Percentiles rank a stretch among this genome's conserved stretches.
These are phyloP conservation scores for Vitis rupestris DNA, from an alignment of 164 flowering plant genomes.

Conservation along the genomic window DNA sequence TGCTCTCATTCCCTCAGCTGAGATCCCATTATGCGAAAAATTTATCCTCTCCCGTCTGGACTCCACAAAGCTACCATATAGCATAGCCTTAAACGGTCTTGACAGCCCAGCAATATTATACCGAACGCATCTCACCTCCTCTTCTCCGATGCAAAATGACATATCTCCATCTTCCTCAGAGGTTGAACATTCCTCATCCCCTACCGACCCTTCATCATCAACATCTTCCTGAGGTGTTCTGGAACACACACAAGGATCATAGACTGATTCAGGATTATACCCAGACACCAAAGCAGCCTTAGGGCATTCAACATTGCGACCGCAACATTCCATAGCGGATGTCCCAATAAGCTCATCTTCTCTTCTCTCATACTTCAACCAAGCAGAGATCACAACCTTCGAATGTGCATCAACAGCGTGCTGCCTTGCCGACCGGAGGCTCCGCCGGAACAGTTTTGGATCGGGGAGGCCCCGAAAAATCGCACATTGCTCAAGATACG, in stretches of 20 bases:
- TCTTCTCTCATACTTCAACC: constrained; percentile 87
- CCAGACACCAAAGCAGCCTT: constrained; percentile 53
- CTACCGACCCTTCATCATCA: constrained; percentile 14
- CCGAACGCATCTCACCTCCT: constrained; percentile 66
- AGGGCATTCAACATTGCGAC: constrained; percentile 59
- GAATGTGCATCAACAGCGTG: constrained; percentile 74
- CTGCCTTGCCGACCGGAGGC: constrained; percentile 67
- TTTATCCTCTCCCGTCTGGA: constrained; percentile 62
- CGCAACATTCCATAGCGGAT: constrained; percentile 57
- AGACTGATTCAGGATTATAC: constrained; percentile 55
- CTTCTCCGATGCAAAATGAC: constrained; percentile 63
- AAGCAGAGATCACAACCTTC: constrained; percentile 76
- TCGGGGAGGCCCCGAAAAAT: constrained; percentile 57
- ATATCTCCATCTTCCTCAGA: constrained; percentile 47
- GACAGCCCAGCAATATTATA: constrained; percentile 64
- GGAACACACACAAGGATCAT: constrained; percentile 47
- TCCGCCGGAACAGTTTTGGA: constrained; percentile 66
- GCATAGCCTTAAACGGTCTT: constrained; percentile 61
- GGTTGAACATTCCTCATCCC: constrained; percentile 47
- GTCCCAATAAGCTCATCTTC: constrained; percentile 78
- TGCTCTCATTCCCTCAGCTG: constrained; percentile 67
- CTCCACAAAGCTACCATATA: constrained; percentile 73
- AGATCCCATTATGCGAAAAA: constrained; percentile 69
- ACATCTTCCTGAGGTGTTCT: constrained; percentile 8
- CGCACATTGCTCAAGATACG: constrained; percentile 65